These are phyloP conservation scores for Kwoniella newhampshirensis DNA, from an alignment of 768 basidiomycete species.

Conservation along the genomic window DNA sequence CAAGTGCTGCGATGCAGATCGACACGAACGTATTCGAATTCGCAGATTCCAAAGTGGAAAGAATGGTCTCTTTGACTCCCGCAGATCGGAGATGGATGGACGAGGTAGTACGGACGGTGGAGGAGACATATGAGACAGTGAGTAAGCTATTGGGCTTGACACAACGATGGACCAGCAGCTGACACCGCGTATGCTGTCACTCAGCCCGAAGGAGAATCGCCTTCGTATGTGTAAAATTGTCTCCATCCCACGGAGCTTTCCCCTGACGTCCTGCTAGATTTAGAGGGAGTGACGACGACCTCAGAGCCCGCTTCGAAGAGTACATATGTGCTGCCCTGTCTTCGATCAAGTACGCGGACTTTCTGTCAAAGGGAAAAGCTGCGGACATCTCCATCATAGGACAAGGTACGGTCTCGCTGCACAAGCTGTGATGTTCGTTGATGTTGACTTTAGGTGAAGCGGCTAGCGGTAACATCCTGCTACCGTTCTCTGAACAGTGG, in stretches of 20 bases:
- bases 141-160: conserved; percentile 12
- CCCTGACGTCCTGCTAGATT: conserved; percentile 60
- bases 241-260: neutral
- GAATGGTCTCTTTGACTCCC: conserved; percentile 74
- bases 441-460: conserved; percentile 18
- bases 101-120: conserved; percentile 58
- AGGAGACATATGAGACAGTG: conserved; percentile 48
- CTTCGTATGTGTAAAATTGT: conserved; percentile 9
- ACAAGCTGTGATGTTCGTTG: neutral
- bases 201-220: conserved; percentile 21
- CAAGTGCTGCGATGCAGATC: conserved; percentile 60
- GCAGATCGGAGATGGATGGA: conserved; percentile 99
- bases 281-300: conserved; percentile 92
- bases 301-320: conserved; percentile 90
- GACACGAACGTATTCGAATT: conserved; percentile 86
- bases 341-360: conserved; percentile 86
- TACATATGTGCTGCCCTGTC: conserved; percentile 86
- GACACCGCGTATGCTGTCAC: too few species aligned
- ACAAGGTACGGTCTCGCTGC: conserved; percentile 26
- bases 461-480: conserved; percentile 29
- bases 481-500: conserved; percentile 87
- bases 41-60: conserved; percentile 74
- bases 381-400: conserved; percentile 57
- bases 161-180: too few species aligned
- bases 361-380: conserved; percentile 67